Evolutionary conservation across 73 alveolate genomes (phyloP), one percentile per base, ranked within the genome.

Genomic region (Tetrahymena borealis): DNA sequence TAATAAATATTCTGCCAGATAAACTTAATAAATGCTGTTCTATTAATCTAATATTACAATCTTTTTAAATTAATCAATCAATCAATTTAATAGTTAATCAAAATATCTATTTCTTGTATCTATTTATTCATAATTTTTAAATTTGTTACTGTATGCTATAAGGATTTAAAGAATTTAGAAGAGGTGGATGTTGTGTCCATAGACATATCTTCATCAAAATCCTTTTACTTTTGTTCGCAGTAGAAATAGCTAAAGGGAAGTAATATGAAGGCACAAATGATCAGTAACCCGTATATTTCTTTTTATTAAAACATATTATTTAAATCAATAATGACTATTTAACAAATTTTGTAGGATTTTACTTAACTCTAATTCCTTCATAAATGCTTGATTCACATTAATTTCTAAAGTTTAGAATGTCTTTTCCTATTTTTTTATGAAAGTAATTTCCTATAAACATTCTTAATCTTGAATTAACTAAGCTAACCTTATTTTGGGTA

Each of bases 401-500:
- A 60, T 60, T 60, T 60, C 85, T 18, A 60, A 35, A 0, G 85
- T 60, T 18, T 32, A 60, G 28, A 60, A 60, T n/a, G 85, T 60
- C 28, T 60, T 60, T 60, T 60, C 85, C 85, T 60, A 60, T 41
- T 41, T n/a, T n/a, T n/a, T n/a, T n/a, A n/a, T n/a, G n/a, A n/a
- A n/a, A n/a, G n/a, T n/a, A n/a, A n/a, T n/a, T n/a, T n/a, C n/a
- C n/a, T n/a, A n/a, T n/a, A n/a, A n/a, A n/a, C n/a, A n/a, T n/a
- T n/a, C n/a, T n/a, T n/a, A n/a, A n/a, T n/a, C n/a, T n/a, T n/a
- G n/a, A n/a, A n/a, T n/a, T n/a, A n/a, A n/a, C n/a, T n/a, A n/a
- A n/a, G n/a, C n/a, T n/a, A n/a, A 60, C 85, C 15, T 60, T 60
- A 60, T 60, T 60, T 60, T 60, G 16, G n/a, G 95, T 93, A 31